Evolutionary conservation across 352 stramenopile species (phyloP), one percentile per base, ranked within the genome.

Genomic region (Phytophthora idaei): DNA sequence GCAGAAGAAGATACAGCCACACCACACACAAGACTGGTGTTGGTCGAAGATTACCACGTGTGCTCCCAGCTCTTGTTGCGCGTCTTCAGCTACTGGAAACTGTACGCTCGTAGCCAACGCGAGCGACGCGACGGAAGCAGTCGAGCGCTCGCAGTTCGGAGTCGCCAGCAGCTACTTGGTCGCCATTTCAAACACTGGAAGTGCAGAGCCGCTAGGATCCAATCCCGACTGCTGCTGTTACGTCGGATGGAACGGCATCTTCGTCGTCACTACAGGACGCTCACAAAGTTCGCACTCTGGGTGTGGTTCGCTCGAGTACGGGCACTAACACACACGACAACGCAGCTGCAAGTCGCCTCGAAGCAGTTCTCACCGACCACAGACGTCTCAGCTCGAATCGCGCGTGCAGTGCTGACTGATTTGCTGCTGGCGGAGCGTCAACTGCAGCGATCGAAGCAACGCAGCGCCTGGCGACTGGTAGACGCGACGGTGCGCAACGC

Each of bases 241-340:
- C 17, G 10, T 44, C 31, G 15, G 37, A 68, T 86, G 17, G 28
- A 69, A 11, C 53, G 67, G 1, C 55, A 57, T 31, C 25, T 89
- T 28, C 54, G 51, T 6, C 77, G 64, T 17, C 78, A 84, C 51
- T 58, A 45, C 9, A 31, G 17, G 1, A 25, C 61, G 0, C 46
- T 76, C 15, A 50, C 50, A 9, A 78, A 71, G 14, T 75, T 69
- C 46, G 62, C 81, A 15, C 36, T 88, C 10, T 90, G 81, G 78
- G 45, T 46, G n/a, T 90, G 81, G 81, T 78, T 88, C 44, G 57
- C 66, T 3, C 55, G 42, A 17, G 54, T 72, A 3, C 78, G 84
- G 28, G 15, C 34, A 37, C 64, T 86, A 37, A 46, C 14, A 34
- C 45, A 15, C 6, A 28, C 46, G 51, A 53, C 50, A 25, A 54